Base-by-base conservation (phyloP, 2,329 filamentous ascomycete genomes). In the Cladophialophora psammophila region DNA sequence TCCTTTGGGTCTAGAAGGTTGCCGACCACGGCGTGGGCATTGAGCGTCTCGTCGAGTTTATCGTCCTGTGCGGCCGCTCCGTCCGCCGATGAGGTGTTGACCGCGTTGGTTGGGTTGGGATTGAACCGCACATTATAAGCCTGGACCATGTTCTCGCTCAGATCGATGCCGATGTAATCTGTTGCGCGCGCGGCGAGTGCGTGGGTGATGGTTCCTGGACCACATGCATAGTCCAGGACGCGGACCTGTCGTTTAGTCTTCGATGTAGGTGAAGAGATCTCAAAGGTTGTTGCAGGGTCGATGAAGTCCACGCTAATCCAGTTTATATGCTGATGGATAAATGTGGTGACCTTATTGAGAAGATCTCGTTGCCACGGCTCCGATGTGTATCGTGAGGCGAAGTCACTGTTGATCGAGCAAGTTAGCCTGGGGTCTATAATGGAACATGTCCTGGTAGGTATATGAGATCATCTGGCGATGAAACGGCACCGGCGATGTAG, bases 161-260 rank as follows among this genome's bases (percentile, higher is more conserved):
- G 79, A 74, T 94, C 91, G 53, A 94, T 83, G 50, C 90, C 91
- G 15, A 89, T 79, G 56, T 87, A 86, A 70, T 88, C 83, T 0
- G 86, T 88, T 2, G 87, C 84, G 72, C 86, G 88, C 1, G 88
- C 86, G 1, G 84, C 85, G 13, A 91, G 81, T 13, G 86, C 82
- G 86, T 59, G 42, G 40, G 67, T 72, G 7, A 71, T 64, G 63
- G 87, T 78, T 1, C 90, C 90, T 5, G 89, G 89, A 8, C 91
- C 91, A 74, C 91, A 93, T 15, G 91, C 91, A 77, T 93, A 94
- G 75, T 94, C 91, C 1, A 93, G 81, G 20, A 92, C 78, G 13
- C 71, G 68, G 58, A 74, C 59, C 20, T 54, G 36, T 31, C n/a
- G 59, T 20, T 36, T 31, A 9, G 26, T 15, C 13, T 42, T 63